phyloP scores from a whole-genome alignment of 2,329 filamentous ascomycete genomes.

The Coccinonectria pachysandricola region DNA sequence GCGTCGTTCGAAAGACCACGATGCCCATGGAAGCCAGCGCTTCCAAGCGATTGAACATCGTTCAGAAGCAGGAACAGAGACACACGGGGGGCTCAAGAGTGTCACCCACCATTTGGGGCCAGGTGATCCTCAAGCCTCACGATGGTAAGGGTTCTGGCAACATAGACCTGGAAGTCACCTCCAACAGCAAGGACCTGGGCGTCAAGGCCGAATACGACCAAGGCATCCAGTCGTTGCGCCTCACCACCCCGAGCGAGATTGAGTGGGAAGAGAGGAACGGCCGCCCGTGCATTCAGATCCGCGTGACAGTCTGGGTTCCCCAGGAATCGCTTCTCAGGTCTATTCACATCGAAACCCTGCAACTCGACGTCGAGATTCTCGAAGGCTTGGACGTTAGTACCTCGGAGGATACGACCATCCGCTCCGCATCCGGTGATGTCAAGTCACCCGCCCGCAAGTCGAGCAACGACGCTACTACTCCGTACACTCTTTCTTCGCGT shows the following conservation, averaged over 20 bases:
- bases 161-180: slow-evolving; percentile 33
- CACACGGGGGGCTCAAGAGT: slow-evolving; percentile 11
- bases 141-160: slow-evolving; percentile 23
- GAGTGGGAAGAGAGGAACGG: slow-evolving; percentile 15
- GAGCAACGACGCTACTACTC: slow-evolving; percentile 14
- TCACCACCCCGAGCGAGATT: slow-evolving; percentile 29
- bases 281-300: slow-evolving; percentile 37
- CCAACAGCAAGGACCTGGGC: slow-evolving; percentile 32
- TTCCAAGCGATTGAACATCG: slow-evolving; percentile 27
- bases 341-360: slow-evolving; percentile 26
- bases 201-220: background rate
- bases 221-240: slow-evolving; percentile 20
- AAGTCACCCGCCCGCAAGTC: slow-evolving; percentile 21
- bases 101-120: slow-evolving; percentile 31
- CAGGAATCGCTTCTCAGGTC: slow-evolving; percentile 25
- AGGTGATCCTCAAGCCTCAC: slow-evolving; percentile 33
- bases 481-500: slow-evolving; percentile 34
- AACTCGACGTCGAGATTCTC: slow-evolving; percentile 31
- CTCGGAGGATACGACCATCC: slow-evolving; percentile 19
- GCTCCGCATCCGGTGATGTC: slow-evolving; percentile 30
- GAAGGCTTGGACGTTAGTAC: slow-evolving; percentile 30
- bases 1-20: no score
- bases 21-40: slow-evolving; percentile 20
- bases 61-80: slow-evolving; percentile 24
- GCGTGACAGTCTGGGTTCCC: slow-evolving; percentile 37